Base-by-base conservation (phyloP, 1,284 basidiomycete species). In the Cutaneotrichosporon cavernicola region DNA sequence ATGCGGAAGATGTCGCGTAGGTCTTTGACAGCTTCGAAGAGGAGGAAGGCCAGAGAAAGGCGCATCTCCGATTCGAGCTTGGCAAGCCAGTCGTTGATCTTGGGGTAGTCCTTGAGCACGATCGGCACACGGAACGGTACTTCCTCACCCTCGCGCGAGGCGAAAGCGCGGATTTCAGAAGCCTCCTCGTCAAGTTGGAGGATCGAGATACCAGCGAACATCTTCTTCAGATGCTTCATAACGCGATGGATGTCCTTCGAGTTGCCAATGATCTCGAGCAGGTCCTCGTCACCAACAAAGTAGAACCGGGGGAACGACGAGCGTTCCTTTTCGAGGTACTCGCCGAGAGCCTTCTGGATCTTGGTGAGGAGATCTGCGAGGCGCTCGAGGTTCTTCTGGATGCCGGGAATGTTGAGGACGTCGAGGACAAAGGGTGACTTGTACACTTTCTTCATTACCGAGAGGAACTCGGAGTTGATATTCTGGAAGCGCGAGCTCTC, bases 371-470 rank as follows among this genome's bases (percentile, higher is more conserved):
- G 84, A 71, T 99, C 97, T 0, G 93, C 92, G 5, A 99, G 87
- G 66, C 97, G 92, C 80, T 99, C 97, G 67, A 99, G 83, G 70
- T 90, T 94, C 82, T 98, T 98, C 82, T 98, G 95, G 61, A 99
- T 91, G 49, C 91, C 92, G 61, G 89, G 90, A 65, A 99, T 97
- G 77, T 95, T 94, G 85, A 99, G 87, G 58, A 99, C 95, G 71
- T 99, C 97, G 60, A 98, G 83, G 49, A 99, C 90, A 76, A 97
- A 97, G 0, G 97, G 95, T 21, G 96, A 97, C 82, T 99, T 99
- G 87, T 95, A 94, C 66, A 99, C 97, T 80, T 96, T 97, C 84
- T 98, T 98, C 95, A 99, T 98, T 69, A 98, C 92, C 0, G 92
- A 89, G 62, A 99, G 84, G 83, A 99, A 99, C 78, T 99, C 97